Evolutionary conservation across 805 yeast genomes (phyloP).

Genomic region (Pichia ethanolica): DNA sequence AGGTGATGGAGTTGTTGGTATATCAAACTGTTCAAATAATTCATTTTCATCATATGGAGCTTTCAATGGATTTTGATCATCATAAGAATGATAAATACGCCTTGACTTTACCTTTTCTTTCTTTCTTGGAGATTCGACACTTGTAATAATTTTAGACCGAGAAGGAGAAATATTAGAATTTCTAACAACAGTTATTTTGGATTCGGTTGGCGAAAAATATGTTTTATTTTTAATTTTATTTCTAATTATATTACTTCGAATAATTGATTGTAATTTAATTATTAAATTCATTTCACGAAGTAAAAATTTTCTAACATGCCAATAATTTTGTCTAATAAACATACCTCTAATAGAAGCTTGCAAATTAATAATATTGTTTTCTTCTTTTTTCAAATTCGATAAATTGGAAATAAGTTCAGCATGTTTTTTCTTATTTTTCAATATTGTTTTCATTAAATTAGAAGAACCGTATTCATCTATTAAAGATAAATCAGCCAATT

Average conservation of each 20-base stretch:
- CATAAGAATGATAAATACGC: neutral
- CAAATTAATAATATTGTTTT: conserved; percentile 20
- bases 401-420: conserved; percentile 14
- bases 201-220: neutral
- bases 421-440: conserved; percentile 24
- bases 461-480: conserved; percentile 15
- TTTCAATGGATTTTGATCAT: conserved; percentile 1
- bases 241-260: conserved; percentile 32
- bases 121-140: neutral
- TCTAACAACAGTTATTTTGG: neutral
- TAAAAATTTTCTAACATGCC: conserved; percentile 15
- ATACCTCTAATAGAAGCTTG: conserved; percentile 33
- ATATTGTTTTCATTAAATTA: conserved; percentile 33
- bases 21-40: conserved; percentile 11
- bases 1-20: neutral
- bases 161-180: neutral
- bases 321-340: conserved; percentile 14
- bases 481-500: neutral
- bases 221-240: neutral
- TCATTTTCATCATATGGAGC: conserved; percentile 8
- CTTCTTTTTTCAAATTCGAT: conserved; percentile 14
- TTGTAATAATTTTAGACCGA: neutral
- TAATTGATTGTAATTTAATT: conserved; percentile 33
- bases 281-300: conserved; percentile 19
- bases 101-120: neutral